Conservation (phyloP, 345 rosid species). For the Excoecaria agallocha region DNA sequence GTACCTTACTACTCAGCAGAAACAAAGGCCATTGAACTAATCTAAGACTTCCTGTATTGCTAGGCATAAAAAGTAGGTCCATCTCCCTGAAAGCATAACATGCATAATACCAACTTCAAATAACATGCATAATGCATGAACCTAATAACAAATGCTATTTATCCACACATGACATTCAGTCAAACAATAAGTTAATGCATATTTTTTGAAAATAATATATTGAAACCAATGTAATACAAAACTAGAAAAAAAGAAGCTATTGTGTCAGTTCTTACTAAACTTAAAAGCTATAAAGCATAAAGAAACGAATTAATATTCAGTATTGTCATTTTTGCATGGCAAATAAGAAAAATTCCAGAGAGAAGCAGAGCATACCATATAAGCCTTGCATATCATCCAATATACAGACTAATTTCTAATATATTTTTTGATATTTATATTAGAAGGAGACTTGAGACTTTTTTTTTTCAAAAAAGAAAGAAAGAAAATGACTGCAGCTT, state of each 20-base stretch:
- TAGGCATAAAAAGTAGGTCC: constrained; percentile 92
- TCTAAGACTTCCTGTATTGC: constrained; percentile 87
- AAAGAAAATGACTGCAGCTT: too few relatives aligned
- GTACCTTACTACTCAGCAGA: constrained; percentile 95
- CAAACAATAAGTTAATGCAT: background rate
- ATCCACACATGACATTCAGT: background rate
- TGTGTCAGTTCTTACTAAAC: background rate
- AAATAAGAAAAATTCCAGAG: too few relatives aligned
- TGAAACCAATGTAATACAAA: background rate
- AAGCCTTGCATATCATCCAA: too few relatives aligned
- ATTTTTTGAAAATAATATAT: background rate
- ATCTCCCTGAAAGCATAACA: constrained; percentile 63
- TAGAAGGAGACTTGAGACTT: too few relatives aligned
- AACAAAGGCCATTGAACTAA: constrained; percentile 99
- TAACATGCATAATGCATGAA: background rate
- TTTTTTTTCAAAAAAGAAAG: too few relatives aligned
- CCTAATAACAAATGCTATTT: background rate
- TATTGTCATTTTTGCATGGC: too few relatives aligned
- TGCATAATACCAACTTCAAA: background rate
- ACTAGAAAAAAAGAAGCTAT: background rate
- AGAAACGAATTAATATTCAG: background rate
- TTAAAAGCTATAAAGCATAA: background rate
- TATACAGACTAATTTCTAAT: too few relatives aligned
- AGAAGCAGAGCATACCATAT: too few relatives aligned
- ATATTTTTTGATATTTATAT: too few relatives aligned